Evolutionary conservation across 495 filamentous ascomycete genomes (phyloP), one percentile per base, ranked within the genome.

Genomic region (Podospora tetraspora): DNA sequence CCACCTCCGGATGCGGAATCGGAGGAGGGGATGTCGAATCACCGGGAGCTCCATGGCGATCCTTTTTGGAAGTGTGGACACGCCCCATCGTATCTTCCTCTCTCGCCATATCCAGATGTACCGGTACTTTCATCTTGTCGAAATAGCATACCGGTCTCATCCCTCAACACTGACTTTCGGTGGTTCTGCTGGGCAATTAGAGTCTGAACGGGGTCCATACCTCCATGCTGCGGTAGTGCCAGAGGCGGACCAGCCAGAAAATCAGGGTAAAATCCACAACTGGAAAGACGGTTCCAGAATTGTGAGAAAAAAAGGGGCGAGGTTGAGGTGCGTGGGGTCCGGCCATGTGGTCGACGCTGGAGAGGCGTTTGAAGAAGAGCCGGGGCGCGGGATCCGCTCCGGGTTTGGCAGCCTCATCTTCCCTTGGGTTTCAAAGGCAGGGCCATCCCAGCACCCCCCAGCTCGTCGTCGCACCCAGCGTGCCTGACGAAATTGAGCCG

Each of bases 401-500:
- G 34, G 13, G 34, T 43, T 66, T 66, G 57, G 65, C 30, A 66
- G 58, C 65, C 65, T 66, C 58, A 66, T 24, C 21, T 52, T 29
- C 59, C 32, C 32, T 56, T 61, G 29, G 58, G 65, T 66, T 66
- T 61, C 57, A 60, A 61, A 66, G 56, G 57, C 29, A 23, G 24
- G 65, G 57, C 29, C 32, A 66, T 66, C 65, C 65, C 22, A 66
- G 64, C 30, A 43, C 34, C 29, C 29, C 29, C 23, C 27, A 24
- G 16, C 24, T 22, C 32, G 16, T 21, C 34, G 32, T 64, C 23
- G 34, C 24, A 24, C 37, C 64, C 64, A 60, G 57, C 58, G 24
- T 25, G 65, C 65, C 65, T 66, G 65, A 66, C 56, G 65, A 66
- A 61, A 66, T 66, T 66, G 65, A 66, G 29, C 43, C 62, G 37